Conservation (phyloP, 176 grass and related monocot genomes). For the Carex kokanica region DNA sequence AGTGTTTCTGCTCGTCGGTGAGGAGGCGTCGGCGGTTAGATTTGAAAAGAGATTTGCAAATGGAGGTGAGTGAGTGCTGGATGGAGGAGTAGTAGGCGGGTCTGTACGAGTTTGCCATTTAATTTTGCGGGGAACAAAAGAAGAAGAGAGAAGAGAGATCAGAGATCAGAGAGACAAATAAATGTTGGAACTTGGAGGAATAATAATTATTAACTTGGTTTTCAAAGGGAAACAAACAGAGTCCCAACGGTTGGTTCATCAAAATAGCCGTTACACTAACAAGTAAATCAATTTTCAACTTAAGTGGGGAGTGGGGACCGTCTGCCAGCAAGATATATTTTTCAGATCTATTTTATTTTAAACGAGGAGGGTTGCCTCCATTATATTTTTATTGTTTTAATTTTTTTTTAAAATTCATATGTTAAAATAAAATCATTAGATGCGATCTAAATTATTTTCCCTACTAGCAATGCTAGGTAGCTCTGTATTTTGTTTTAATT, state of each 20-base stretch:
- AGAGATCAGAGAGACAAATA: background rate
- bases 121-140: background rate
- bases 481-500: too few species aligned
- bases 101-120: conserved; percentile 78
- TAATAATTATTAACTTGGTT: background rate
- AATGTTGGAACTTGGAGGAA: background rate
- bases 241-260: conserved; percentile 18
- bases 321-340: background rate
- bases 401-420: too few species aligned
- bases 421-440: too few species aligned
- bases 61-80: conserved; percentile 86
- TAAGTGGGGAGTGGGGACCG: background rate
- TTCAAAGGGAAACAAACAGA: background rate
- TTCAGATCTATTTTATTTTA: too few species aligned
- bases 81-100: conserved; percentile 91
- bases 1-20: conserved; percentile 69
- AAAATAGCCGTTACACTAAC: conserved; percentile 19
- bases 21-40: conserved; percentile 47
- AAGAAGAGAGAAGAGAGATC: background rate
- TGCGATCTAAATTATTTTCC: too few species aligned
- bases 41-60: conserved; percentile 85
- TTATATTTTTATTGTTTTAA: too few species aligned
- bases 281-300: background rate
- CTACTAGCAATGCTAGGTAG: too few species aligned
- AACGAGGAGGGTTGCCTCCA: too few species aligned